Conservation (phyloP, 192 early-diverging fungal genomes). For the Coemansia sp. region DNA sequence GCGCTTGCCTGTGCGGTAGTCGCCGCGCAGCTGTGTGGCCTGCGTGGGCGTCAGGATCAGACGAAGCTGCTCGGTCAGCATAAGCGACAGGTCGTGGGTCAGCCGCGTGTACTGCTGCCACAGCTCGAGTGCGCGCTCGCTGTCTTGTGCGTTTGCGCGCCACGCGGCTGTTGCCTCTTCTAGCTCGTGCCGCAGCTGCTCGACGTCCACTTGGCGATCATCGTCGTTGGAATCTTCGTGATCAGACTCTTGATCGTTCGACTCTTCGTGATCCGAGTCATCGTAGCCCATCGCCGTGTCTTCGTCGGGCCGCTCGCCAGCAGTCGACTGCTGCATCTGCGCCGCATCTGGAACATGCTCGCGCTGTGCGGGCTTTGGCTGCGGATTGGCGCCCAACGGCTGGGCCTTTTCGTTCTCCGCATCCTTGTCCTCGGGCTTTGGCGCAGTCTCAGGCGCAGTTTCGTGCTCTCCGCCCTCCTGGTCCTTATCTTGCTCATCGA, state of each 20-base stretch:
- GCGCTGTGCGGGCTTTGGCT: conserved; percentile 10
- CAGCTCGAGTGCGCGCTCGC: conserved; percentile 59
- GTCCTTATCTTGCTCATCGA: conserved; percentile 55
- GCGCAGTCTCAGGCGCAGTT: not conserved
- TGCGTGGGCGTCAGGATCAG: conserved; percentile 96
- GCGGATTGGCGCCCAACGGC: conserved; percentile 10
- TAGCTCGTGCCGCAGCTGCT: conserved; percentile 76
- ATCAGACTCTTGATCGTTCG: conserved; percentile 45
- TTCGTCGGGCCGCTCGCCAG: conserved; percentile 25
- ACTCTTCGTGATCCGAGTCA: conserved; percentile 25
- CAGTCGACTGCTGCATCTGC: conserved; percentile 48
- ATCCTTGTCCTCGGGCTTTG: not conserved
- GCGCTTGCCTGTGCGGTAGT: conserved; percentile 97
- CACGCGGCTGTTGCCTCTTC: conserved; percentile 75
- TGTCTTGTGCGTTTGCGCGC: conserved; percentile 61
- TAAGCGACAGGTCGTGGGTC: conserved; percentile 87
- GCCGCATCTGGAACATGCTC: conserved; percentile 19
- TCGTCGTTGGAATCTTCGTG: conserved; percentile 18
- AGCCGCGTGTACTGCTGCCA: conserved; percentile 89
- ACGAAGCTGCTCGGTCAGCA: conserved; percentile 92
- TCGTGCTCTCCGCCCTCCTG: conserved; percentile 2
- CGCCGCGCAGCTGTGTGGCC: conserved; percentile 93
- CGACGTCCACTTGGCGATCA: conserved; percentile 54
- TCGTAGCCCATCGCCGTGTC: conserved; percentile 39
- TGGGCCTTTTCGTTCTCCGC: not conserved